Evolutionary conservation across 2,329 filamentous ascomycete species (phyloP), one percentile per base, ranked within the genome.

Genomic region (Waltergamsia citrina): DNA sequence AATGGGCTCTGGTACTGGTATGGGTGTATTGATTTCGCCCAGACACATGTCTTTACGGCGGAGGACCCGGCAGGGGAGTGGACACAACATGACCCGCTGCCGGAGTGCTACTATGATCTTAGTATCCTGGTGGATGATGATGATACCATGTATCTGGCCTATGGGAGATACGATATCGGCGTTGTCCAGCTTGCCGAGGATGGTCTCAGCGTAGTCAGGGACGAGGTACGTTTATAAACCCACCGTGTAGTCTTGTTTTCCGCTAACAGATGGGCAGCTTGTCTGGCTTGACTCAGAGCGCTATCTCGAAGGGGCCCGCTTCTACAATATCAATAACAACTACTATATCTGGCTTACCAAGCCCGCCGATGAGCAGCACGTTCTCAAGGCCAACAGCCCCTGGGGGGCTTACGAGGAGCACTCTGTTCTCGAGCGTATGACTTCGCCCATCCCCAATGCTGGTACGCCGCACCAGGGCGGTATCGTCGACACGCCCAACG

Each of bases 71-170:
- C 51, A 1, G 63, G 60, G 0, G 60, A 61, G 2, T 70, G 65
- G 64, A 54, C 38, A n/a, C 49, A 57, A 29, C 39, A 44, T 29
- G 51, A 49, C n/a, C 57, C 46, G 3, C 9, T 38, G 11, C 7
- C 16, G 11, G 17, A 26, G 7, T 75, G 70, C 49, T 73, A 69
- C 43, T 76, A 76, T 42, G 71, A 77, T 47, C 60, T 55, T 19
- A 69, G 72, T 0, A 46, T 77, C 2, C 50, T 75, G 12, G 59
- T 76, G 29, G 71, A 75, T 34, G 65, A 71, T 27, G 60, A 74
- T 30, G 71, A 74, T 40, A 67, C 60, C 2, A 68, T 74, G 58
- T 76, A 74, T 34, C 62, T 75, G 2, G 67, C 60, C 0, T 72
- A 73, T 43, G 71, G 69, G 12, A 63, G 57, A 35, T 62, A 52